Percentiles rank a stretch among this genome's conserved stretches.
These are phyloP conservation scores for Colletotrichum orbiculare DNA, from an alignment of 2,329 filamentous ascomycete species.

Conservation along the genomic window DNA sequence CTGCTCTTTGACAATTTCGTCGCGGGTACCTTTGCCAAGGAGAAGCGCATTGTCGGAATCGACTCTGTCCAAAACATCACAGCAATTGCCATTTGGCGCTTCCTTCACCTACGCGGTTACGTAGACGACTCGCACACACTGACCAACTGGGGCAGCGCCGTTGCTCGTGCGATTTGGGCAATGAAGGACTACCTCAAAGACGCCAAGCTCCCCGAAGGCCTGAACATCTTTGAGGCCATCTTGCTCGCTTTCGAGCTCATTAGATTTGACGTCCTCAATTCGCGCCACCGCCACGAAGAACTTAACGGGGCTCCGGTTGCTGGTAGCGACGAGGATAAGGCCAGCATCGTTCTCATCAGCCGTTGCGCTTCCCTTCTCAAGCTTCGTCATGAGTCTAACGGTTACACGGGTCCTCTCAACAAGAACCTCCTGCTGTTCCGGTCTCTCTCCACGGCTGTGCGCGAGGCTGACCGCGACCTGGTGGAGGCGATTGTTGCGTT, in stretches of 20 bases:
- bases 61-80: conserved; percentile 73
- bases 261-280: conserved; percentile 80
- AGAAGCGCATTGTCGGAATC: conserved; percentile 69
- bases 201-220: conserved; percentile 51
- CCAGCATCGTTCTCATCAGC: conserved; percentile 83
- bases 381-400: conserved; percentile 83
- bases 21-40: conserved; percentile 72
- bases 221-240: conserved; percentile 77
- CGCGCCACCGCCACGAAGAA: conserved; percentile 68
- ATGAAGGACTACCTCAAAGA: conserved; percentile 65
- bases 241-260: conserved; percentile 89
- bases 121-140: conserved; percentile 82
- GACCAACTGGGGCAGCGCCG: conserved; percentile 84
- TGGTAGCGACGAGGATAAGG: conserved; percentile 77
- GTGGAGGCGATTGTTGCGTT: conserved; percentile 84
- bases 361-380: conserved; percentile 86
- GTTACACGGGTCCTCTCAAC: conserved; percentile 94
- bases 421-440: conserved; percentile 89
- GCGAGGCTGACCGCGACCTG: conserved; percentile 82
- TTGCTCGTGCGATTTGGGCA: conserved; percentile 75
- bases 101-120: conserved; percentile 90
- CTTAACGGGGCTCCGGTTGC: conserved; percentile 66
- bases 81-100: conserved; percentile 84
- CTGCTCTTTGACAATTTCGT: conserved; percentile 78
- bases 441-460: conserved; percentile 82